These are phyloP conservation scores for Thozetella sp. DNA, from an alignment of 495 filamentous ascomycete genomes.

Conservation along the genomic window DNA sequence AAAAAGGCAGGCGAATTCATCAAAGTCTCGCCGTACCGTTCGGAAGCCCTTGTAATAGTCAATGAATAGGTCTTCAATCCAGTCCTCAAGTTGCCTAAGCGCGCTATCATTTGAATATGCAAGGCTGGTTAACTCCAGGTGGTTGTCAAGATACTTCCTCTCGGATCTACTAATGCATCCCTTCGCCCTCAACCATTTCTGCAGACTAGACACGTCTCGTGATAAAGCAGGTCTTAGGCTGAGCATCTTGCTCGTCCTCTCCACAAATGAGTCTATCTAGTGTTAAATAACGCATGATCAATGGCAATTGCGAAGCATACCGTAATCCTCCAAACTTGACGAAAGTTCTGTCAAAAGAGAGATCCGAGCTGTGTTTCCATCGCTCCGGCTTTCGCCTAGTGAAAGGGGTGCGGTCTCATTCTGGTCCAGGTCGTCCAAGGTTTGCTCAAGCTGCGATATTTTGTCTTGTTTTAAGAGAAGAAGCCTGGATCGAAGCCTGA, in stretches of 20 bases:
- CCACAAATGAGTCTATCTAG: slow-evolving; percentile 19
- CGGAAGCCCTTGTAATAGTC: slow-evolving; percentile 19
- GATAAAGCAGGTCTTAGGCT: slow-evolving; percentile 6
- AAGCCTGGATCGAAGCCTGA: slow-evolving; percentile 19
- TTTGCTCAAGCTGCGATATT: slow-evolving; percentile 23
- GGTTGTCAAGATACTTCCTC: slow-evolving; percentile 21
- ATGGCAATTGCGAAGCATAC: slow-evolving; percentile 8
- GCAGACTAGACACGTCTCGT: slow-evolving; percentile 20
- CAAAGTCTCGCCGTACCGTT: slow-evolving; percentile 15
- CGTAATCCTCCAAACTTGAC: slow-evolving; percentile 18
- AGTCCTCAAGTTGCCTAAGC: slow-evolving; percentile 19
- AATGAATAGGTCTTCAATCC: slow-evolving; percentile 27
- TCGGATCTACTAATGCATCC: slow-evolving; percentile 25
- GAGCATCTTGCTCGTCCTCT: slow-evolving; percentile 17
- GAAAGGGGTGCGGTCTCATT: slow-evolving; percentile 23
- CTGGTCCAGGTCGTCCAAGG: slow-evolving; percentile 24
- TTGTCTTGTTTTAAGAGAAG: slow-evolving; percentile 24
- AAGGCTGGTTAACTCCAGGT: slow-evolving; percentile 20
- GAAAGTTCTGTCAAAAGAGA: slow-evolving; percentile 19
- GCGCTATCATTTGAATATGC: slow-evolving; percentile 16
- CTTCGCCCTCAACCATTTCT: slow-evolving; percentile 28
- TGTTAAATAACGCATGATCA: too few species aligned
- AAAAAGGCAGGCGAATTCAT: too few species aligned
- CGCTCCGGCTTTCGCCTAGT: slow-evolving; percentile 25
- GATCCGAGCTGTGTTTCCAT: slow-evolving; percentile 22